Percentiles rank a stretch among this genome's conserved stretches.
Conservation (phyloP, 2,329 filamentous ascomycete genomes). For the Diaporthe capsici region DNA sequence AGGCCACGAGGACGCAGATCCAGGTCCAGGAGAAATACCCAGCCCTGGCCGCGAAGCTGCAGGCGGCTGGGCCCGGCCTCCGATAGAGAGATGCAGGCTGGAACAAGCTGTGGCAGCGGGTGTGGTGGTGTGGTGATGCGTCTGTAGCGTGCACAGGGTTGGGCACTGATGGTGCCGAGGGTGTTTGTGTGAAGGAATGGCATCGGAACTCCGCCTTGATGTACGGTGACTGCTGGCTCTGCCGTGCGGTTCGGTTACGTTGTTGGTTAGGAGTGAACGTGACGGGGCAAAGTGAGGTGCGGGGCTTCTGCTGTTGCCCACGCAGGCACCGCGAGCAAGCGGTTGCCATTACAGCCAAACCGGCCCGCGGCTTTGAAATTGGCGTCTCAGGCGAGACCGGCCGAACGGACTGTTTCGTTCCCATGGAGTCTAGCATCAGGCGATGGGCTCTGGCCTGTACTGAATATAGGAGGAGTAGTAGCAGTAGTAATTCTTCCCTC, state of each 20-base stretch:
- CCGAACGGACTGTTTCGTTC: not conserved
- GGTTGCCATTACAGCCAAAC: not conserved
- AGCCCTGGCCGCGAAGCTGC: slow-evolving; percentile 80
- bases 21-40: slow-evolving; percentile 92
- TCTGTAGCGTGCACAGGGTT: not conserved
- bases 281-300: not conserved
- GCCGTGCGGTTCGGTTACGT: not conserved
- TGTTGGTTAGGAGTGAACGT: not conserved
- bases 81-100: slow-evolving; percentile 45
- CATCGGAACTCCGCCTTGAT: not conserved
- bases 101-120: not conserved
- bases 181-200: not conserved
- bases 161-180: not conserved
- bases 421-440: slow-evolving; percentile 15
- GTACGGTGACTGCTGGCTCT: not conserved
- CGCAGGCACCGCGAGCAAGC: not conserved
- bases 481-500: slow-evolving; percentile 33
- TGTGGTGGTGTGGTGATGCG: not conserved
- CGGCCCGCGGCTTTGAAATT: slow-evolving; percentile 5
- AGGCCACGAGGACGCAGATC: slow-evolving; percentile 95
- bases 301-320: not conserved
- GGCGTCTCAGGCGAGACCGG: slow-evolving; percentile 4
- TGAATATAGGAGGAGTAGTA: slow-evolving; percentile 21
- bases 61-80: slow-evolving; percentile 62
- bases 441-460: slow-evolving; percentile 32